Percentiles rank a stretch among this genome's conserved stretches.
These are phyloP conservation scores for Cladosporium halotolerans DNA, from an alignment of 2,329 filamentous ascomycete species.

Conservation along the genomic window DNA sequence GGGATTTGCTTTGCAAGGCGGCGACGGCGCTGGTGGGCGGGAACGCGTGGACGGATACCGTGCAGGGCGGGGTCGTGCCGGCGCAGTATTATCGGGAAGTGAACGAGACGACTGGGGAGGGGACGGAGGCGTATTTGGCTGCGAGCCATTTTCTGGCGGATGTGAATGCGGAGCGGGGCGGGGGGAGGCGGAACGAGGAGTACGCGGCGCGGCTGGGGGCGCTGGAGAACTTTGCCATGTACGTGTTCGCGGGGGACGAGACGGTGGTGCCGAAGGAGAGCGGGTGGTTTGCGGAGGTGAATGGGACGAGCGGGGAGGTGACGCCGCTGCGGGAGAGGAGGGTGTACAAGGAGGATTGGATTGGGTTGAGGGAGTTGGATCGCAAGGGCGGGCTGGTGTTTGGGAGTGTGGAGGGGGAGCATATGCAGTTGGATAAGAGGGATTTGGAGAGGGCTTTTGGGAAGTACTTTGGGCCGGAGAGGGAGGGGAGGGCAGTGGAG, in stretches of 20 bases:
- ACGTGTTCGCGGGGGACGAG: constrained; percentile 78
- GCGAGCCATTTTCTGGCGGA: constrained; percentile 86
- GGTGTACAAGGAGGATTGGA: constrained; percentile 88
- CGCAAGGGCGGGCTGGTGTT: constrained; percentile 73
- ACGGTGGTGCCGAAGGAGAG: constrained; percentile 87
- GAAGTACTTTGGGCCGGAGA: constrained; percentile 56
- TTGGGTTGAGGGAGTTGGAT: constrained; percentile 76
- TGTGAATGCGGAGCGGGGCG: constrained; percentile 81
- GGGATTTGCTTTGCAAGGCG: constrained; percentile 74
- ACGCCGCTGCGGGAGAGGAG: constrained; percentile 61
- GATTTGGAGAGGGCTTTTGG: constrained; percentile 60
- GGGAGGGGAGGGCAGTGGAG: constrained; percentile 12
- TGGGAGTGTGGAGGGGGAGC: constrained; percentile 63
- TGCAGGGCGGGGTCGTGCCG: constrained; percentile 76
- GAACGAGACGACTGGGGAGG: constrained; percentile 49
- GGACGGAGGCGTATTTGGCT: constrained; percentile 62
- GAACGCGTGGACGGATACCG: constrained; percentile 73
- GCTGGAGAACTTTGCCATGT: constrained; percentile 79
- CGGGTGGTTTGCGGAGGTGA: constrained; percentile 84
- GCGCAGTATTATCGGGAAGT: constrained; percentile 88
- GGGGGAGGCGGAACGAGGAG: constrained; percentile 56
- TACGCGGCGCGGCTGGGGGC: constrained; percentile 66
- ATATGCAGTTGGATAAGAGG: constrained; percentile 72
- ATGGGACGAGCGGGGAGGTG: constrained; percentile 55
- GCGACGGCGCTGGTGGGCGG: constrained; percentile 71